Conservation (phyloP, 371 early-diverging fungal genomes). For the Mucor velutinosus region DNA sequence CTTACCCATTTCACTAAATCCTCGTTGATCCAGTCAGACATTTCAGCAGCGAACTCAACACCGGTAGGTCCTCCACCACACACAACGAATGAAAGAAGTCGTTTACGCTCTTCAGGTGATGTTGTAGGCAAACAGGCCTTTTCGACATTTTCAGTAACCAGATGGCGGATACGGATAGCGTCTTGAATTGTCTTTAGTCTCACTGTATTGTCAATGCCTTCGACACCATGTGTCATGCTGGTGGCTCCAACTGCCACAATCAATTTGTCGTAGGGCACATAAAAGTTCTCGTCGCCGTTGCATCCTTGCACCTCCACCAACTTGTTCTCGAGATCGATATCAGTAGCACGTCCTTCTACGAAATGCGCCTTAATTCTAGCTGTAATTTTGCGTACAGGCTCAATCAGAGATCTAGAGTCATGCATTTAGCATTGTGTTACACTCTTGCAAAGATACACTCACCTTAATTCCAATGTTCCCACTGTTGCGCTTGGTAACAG, state of each 20-base stretch:
- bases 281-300: constrained; percentile 40
- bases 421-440: neutral
- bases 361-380: constrained; percentile 50
- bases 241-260: constrained; percentile 85
- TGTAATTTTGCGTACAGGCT: constrained; percentile 73
- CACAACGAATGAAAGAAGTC: constrained; percentile 81
- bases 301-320: constrained; percentile 51
- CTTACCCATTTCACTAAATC: constrained; percentile 74
- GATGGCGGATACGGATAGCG: constrained; percentile 70
- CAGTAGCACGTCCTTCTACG: constrained; percentile 65
- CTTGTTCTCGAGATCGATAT: constrained; percentile 71
- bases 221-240: constrained; percentile 78
- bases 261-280: constrained; percentile 77
- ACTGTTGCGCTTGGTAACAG: constrained; percentile 78
- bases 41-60: constrained; percentile 83
- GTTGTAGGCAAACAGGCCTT: constrained; percentile 79
- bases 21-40: constrained; percentile 83
- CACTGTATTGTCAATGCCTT: constrained; percentile 75
- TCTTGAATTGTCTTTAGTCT: constrained; percentile 75
- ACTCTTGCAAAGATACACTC: neutral
- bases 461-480: constrained; percentile 83
- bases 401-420: constrained; percentile 59
- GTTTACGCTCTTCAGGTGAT: constrained; percentile 72
- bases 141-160: constrained; percentile 80
- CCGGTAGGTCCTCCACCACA: constrained; percentile 88